These are phyloP conservation scores for Mucor lusitanicus DNA, from an alignment of 371 early-diverging fungal genomes.

Conservation along the genomic window DNA sequence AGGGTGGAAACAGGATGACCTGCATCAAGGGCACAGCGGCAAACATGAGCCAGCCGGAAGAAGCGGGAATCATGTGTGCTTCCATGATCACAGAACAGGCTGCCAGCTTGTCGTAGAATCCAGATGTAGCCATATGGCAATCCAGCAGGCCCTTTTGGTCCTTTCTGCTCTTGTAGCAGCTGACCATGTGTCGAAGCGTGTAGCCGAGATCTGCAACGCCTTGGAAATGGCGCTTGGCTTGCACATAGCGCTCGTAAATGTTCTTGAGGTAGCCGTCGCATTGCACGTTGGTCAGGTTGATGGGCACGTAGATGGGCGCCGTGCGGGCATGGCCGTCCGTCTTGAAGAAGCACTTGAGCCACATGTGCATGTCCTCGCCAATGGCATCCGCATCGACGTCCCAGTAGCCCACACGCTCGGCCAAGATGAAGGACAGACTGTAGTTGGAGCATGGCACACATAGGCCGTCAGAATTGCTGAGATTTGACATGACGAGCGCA, in stretches of 20 bases:
- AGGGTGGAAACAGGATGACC: constrained; percentile 50
- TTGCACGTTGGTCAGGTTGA: constrained; percentile 76
- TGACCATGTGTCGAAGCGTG: constrained; percentile 32
- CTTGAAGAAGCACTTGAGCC: constrained; percentile 78
- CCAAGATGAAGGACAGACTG: constrained; percentile 70
- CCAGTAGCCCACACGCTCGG: constrained; percentile 75
- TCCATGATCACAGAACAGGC: constrained; percentile 56
- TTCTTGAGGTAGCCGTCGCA: constrained; percentile 58
- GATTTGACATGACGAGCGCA: constrained; percentile 77
- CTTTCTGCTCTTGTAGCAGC: constrained; percentile 22
- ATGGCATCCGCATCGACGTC: constrained; percentile 79
- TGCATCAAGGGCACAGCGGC: constrained; percentile 61
- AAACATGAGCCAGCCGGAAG: constrained; percentile 66
- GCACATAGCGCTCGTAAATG: constrained; percentile 66
- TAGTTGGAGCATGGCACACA: constrained; percentile 80
- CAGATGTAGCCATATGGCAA: constrained; percentile 14
- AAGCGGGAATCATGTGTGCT: constrained; percentile 59
- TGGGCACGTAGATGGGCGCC: constrained; percentile 73
- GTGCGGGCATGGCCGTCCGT: constrained; percentile 68
- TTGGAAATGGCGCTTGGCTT: constrained; percentile 72
- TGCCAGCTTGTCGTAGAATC: constrained; percentile 45
- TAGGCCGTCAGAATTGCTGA: constrained; percentile 67
- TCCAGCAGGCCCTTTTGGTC: constrained; percentile 23
- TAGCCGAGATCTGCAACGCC: constrained; percentile 64
- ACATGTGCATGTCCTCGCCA: constrained; percentile 89